Base-by-base conservation (phyloP, 768 basidiomycete genomes). In the Panaeolus papilionaceus region DNA sequence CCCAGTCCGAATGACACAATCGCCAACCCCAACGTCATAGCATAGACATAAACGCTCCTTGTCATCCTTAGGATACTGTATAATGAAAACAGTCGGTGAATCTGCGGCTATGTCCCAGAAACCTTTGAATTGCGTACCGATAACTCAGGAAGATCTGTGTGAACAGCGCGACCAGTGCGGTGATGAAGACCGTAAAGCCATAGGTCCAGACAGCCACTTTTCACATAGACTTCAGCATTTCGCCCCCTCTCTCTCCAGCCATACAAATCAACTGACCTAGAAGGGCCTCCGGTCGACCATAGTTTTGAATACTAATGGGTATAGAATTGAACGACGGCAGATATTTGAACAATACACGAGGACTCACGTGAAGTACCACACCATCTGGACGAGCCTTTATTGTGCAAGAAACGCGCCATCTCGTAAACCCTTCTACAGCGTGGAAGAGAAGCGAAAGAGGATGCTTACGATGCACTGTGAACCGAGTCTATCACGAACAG, bases 141-240 rank as follows among this genome's bases (percentile, higher is more conserved):
- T 80, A 75, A 0, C 76, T 79, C 18, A 86, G 76, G 75, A 83
- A 86, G 33, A 77, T 67, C 66, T 87, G 86, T 0, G 85, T 85
- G 20, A 83, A 74, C 38, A 84, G 68, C 0, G 84, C 85, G 20
- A 82, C 79, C 10, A 85, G 72, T 1, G 83, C 75, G 6, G 81
- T 84, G 1, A 78, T 81, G 28, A 80, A 72, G 11, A 84, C 81
- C 0, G 84, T 85, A 65, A 86, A 83, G 2, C 82, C 80, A 49
- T 83, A 81, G 4, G 81, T 80, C 84, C 85, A 86, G 39, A 73
- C 71, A 66, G 77, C 77, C 51, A 71, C 83, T 83, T 14, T 49
- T 38, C 45, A 51, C 38, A 64, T 38, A 47, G 10, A 14, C n/a
- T 20, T 38, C 26, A 23, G 42, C 39, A 26, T 51, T 18, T 23